phyloP scores from a whole-genome alignment of 345 rosid species.

The Erodium maritimum region DNA sequence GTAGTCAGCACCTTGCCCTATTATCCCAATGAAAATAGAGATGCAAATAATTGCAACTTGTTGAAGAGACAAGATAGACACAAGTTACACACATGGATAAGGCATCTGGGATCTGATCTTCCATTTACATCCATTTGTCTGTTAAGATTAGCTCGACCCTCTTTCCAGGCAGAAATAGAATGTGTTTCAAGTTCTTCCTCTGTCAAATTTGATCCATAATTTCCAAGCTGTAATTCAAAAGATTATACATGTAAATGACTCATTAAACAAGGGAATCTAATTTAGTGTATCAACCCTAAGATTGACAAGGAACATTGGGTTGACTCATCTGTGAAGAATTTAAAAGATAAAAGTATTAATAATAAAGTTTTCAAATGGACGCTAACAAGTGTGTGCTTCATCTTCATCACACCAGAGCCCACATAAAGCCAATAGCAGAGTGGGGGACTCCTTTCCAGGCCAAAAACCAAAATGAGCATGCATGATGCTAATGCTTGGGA shows the following conservation, averaged over 20 bases:
- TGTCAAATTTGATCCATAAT: constrained; percentile 58
- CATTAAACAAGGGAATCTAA: background rate
- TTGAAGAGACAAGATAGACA: constrained; percentile 2
- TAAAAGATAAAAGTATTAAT: too few relatives aligned
- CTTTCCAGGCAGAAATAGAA: constrained; percentile 98
- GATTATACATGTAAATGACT: background rate
- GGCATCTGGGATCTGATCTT: constrained; percentile 36
- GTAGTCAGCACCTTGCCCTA: background rate
- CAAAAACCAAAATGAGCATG: too few relatives aligned
- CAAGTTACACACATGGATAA: constrained; percentile 41
- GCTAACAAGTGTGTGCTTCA: too few relatives aligned
- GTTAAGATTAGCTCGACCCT: constrained; percentile 56
- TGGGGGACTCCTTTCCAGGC: too few relatives aligned
- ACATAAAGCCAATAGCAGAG: too few relatives aligned
- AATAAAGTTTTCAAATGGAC: background rate
- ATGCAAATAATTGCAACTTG: background rate
- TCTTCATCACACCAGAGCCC: too few relatives aligned
- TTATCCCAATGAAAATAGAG: background rate
- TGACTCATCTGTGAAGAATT: background rate
- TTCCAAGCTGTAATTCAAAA: constrained; percentile 46
- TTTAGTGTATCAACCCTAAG: background rate
- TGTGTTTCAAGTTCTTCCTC: constrained; percentile 77
- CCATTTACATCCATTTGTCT: constrained; percentile 61
- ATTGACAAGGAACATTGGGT: background rate
- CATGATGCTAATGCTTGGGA: too few relatives aligned